Conservation (phyloP, 2,329 filamentous ascomycete genomes). For the Aspergillus carbonarius region DNA sequence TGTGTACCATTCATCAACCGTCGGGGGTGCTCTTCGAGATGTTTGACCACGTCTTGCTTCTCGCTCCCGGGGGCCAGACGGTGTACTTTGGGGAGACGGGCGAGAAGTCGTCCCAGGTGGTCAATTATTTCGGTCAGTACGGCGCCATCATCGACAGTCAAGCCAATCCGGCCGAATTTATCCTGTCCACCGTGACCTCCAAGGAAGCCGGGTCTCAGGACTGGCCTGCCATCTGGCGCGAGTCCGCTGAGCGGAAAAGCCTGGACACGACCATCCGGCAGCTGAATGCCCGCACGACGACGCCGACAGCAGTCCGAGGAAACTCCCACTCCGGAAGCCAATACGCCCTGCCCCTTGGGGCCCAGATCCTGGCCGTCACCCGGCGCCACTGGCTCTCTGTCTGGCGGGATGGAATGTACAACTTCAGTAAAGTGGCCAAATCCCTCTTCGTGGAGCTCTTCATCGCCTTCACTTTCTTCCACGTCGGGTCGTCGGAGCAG, state of each 20-base stretch:
- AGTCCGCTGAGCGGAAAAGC: background rate
- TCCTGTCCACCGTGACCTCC: constrained; percentile 47
- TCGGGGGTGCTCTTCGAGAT: constrained; percentile 84
- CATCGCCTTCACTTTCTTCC: background rate
- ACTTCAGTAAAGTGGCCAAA: background rate
- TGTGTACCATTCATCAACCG: constrained; percentile 88
- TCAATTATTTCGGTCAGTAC: constrained; percentile 59
- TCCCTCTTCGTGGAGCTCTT: background rate
- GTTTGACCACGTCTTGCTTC: constrained; percentile 61
- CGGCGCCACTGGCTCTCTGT: background rate
- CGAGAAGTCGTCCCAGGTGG: constrained; percentile 51
- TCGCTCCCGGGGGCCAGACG: constrained; percentile 60
- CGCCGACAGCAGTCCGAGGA: background rate
- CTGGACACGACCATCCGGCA: background rate
- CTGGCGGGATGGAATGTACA: background rate
- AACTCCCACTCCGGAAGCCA: too few relatives aligned
- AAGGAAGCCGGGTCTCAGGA: background rate
- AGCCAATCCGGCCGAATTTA: constrained; percentile 62
- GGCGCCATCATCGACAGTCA: constrained; percentile 43
- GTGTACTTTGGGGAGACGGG: constrained; percentile 66
- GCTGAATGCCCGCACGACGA: background rate
- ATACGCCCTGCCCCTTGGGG: background rate
- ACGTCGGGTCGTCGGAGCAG: background rate
- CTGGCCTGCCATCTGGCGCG: background rate
- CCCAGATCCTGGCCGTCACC: background rate